Evolutionary conservation across 768 basidiomycete species (phyloP).

Genomic region (Suillus luteus): DNA sequence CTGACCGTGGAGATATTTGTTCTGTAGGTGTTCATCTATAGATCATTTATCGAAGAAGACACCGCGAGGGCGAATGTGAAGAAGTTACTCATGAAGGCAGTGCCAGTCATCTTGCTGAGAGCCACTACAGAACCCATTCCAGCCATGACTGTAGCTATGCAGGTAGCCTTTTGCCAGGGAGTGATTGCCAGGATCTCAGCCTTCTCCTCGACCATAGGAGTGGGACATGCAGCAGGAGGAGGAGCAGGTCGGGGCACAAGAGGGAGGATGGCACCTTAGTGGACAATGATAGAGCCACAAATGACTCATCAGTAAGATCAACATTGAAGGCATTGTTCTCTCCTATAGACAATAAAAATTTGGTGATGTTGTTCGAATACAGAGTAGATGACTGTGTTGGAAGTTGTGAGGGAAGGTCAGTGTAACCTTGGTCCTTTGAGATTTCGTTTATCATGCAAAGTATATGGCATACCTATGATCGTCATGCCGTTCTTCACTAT

Average conservation of each 20-base stretch:
- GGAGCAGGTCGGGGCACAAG: slow-evolving; percentile 71
- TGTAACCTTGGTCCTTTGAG: slow-evolving; percentile 55
- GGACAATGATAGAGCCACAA: slow-evolving; percentile 75
- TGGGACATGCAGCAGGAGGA: slow-evolving; percentile 53
- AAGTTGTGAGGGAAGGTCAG: slow-evolving; percentile 83
- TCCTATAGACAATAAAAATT: slow-evolving; percentile 82
- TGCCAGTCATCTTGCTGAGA: slow-evolving; percentile 77
- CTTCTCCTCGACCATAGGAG: slow-evolving; percentile 48
- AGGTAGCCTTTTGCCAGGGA: slow-evolving; percentile 80
- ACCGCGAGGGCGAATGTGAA: slow-evolving; percentile 88
- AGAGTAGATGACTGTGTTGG: slow-evolving; percentile 89
- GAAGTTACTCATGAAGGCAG: slow-evolving; percentile 85
- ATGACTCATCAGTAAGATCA: slow-evolving; percentile 84
- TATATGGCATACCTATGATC: slow-evolving; percentile 58
- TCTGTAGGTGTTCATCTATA: too few species aligned
- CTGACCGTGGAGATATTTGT: too few species aligned
- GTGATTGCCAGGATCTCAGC: slow-evolving; percentile 61
- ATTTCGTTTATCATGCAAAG: slow-evolving; percentile 7
- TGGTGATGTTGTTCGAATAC: slow-evolving; percentile 90
- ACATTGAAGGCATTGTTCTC: slow-evolving; percentile 62
- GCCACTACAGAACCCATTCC: slow-evolving; percentile 76
- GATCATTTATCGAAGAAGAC: too few species aligned
- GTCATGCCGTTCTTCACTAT: slow-evolving; percentile 74
- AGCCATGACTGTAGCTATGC: slow-evolving; percentile 69
- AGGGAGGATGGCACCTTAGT: slow-evolving; percentile 64